These are phyloP conservation scores for Elsinoe perseae DNA, from an alignment of 2,329 filamentous ascomycete genomes.

Conservation along the genomic window DNA sequence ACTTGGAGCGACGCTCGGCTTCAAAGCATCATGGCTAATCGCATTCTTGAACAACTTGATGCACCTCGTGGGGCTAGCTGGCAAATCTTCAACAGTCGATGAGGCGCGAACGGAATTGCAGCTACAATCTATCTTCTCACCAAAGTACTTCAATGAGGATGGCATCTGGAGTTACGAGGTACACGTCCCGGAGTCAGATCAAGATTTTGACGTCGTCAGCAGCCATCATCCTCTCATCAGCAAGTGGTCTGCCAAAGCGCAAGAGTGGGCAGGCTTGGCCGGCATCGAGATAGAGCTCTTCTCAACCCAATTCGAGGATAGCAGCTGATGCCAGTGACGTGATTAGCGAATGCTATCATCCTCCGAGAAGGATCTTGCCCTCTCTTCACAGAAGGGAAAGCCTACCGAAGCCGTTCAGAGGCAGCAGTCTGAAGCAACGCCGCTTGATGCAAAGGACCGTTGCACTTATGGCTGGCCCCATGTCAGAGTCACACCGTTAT, in stretches of 20 bases:
- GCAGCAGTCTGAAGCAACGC: neutral
- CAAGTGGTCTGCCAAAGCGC: neutral
- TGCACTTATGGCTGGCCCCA: neutral
- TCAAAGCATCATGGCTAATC: conserved; percentile 64
- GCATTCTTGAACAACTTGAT: conserved; percentile 57
- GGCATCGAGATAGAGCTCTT: conserved; percentile 9
- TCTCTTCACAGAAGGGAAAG: neutral
- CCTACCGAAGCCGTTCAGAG: neutral
- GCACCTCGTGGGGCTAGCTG: neutral
- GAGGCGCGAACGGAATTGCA: neutral
- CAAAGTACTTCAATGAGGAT: conserved; percentile 10
- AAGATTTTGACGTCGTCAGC: conserved; percentile 4
- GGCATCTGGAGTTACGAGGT: conserved; percentile 14
- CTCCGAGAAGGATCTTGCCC: neutral
- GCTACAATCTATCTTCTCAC: neutral
- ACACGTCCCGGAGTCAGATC: neutral
- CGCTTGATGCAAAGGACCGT: neutral
- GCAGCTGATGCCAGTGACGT: neutral
- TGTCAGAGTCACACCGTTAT: neutral
- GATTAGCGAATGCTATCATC: neutral
- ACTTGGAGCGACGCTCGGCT: conserved; percentile 72
- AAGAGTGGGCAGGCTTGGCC: neutral
- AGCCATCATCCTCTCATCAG: neutral
- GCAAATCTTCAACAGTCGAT: neutral
- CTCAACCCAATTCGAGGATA: conserved; percentile 1